phyloP scores from a whole-genome alignment of 495 filamentous ascomycete species.

The Podospora australis region DNA sequence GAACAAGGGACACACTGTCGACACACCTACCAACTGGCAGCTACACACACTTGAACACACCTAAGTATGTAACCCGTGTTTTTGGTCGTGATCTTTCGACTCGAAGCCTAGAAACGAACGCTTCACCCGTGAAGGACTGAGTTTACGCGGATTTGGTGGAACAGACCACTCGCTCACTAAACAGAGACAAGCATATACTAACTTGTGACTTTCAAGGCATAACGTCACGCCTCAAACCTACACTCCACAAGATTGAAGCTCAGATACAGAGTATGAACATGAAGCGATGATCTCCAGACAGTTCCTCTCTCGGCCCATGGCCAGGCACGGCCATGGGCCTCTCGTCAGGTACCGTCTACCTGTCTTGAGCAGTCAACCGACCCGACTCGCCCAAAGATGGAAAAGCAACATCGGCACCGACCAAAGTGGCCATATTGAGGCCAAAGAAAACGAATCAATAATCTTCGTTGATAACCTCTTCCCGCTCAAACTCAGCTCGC shows the following conservation, averaged over 20 bases:
- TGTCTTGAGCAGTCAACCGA: not conserved
- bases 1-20: too few relatives aligned
- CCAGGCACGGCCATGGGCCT: conserved; percentile 2
- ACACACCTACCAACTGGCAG: too few relatives aligned
- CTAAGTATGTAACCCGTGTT: too few relatives aligned
- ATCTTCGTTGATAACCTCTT: conserved; percentile 90
- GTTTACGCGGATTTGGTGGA: too few relatives aligned
- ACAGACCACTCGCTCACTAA: too few relatives aligned
- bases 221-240: not conserved
- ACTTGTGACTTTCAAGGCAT: not conserved
- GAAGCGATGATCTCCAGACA: conserved; percentile 26
- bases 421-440: conserved; percentile 68
- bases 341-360: not conserved
- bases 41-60: too few relatives aligned
- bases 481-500: conserved; percentile 66
- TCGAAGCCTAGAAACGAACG: too few relatives aligned
- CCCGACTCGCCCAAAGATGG: conserved; percentile 6
- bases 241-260: not conserved
- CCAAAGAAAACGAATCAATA: conserved; percentile 65
- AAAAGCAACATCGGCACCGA: conserved; percentile 39
- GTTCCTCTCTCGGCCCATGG: conserved; percentile 8
- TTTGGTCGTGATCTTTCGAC: too few relatives aligned
- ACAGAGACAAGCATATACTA: too few relatives aligned
- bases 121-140: too few relatives aligned
- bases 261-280: conserved; percentile 6